A percentile compares a stretch with the other conserved stretches of the same genome.
Evolutionary conservation across 345 rosid genomes (phyloP).

Genomic region (Sonneratia alba): DNA sequence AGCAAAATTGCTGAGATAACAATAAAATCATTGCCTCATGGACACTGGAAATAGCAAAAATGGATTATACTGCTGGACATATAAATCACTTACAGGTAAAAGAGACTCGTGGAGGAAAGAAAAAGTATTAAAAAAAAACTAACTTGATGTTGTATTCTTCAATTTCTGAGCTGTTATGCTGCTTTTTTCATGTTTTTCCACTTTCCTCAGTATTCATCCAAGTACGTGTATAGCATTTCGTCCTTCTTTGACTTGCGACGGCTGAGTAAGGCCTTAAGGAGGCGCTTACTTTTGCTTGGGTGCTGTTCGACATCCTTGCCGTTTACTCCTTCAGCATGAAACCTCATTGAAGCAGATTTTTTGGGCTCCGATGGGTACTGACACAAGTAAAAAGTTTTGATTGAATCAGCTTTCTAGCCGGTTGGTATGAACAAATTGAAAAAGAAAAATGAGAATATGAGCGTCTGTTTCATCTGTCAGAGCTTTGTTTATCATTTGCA

Average conservation of each 20-base stretch:
- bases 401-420: neutral
- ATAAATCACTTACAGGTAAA: neutral
- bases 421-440: neutral
- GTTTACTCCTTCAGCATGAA: constrained; percentile 48
- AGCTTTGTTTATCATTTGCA: no score
- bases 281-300: constrained; percentile 83
- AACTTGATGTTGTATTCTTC: neutral
- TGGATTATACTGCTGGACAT: neutral
- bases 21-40: neutral
- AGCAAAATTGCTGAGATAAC: neutral
- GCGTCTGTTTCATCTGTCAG: no score
- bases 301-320: constrained; percentile 46
- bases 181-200: neutral
- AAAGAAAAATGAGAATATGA: neutral
- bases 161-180: neutral
- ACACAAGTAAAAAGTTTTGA: neutral
- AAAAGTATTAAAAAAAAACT: neutral
- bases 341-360: constrained; percentile 66
- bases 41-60: neutral
- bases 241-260: constrained; percentile 92
- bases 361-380: constrained; percentile 89
- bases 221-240: constrained; percentile 63
- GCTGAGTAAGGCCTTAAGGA: constrained; percentile 83
- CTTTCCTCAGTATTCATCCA: constrained; percentile 66
- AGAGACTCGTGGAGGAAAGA: neutral